These are phyloP conservation scores for Quercus lobata DNA, from an alignment of 331 rosid genomes.

Conservation along the genomic window DNA sequence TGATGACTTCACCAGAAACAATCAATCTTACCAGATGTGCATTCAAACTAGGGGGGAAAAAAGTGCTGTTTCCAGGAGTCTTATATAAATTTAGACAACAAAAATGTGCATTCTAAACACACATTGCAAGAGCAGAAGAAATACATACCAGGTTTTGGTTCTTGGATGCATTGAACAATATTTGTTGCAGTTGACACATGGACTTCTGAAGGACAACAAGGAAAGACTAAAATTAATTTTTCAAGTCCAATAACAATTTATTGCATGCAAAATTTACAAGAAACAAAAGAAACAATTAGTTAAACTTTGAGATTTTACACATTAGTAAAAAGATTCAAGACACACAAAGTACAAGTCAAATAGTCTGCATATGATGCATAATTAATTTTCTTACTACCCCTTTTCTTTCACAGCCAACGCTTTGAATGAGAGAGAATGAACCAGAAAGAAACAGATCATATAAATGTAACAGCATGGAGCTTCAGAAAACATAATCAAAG, in stretches of 20 bases:
- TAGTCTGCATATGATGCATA: not conserved
- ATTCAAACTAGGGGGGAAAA: not conserved
- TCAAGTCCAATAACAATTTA: not conserved
- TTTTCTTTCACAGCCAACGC: not conserved
- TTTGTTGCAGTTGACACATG: constrained; percentile 8
- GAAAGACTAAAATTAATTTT: not conserved
- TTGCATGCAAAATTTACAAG: not conserved
- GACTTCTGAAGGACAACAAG: constrained; percentile 2
- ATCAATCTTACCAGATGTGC: not conserved
- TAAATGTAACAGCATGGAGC: not conserved
- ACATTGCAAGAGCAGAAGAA: not conserved
- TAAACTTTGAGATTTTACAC: not conserved
- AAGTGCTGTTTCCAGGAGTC: not conserved
- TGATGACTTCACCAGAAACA: not conserved
- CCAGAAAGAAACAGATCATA: not conserved
- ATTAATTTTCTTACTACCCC: not conserved
- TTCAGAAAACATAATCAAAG: not conserved
- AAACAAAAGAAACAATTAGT: not conserved
- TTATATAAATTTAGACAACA: not conserved
- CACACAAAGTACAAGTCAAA: not conserved
- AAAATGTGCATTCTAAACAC: not conserved
- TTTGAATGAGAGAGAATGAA: not conserved
- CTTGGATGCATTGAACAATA: not conserved
- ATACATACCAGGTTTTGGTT: constrained; percentile 10
- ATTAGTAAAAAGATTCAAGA: not conserved